Evolutionary conservation across 768 basidiomycete genomes (phyloP), one percentile per base, ranked within the genome.

Genomic region (Filobasidium floriforme): DNA sequence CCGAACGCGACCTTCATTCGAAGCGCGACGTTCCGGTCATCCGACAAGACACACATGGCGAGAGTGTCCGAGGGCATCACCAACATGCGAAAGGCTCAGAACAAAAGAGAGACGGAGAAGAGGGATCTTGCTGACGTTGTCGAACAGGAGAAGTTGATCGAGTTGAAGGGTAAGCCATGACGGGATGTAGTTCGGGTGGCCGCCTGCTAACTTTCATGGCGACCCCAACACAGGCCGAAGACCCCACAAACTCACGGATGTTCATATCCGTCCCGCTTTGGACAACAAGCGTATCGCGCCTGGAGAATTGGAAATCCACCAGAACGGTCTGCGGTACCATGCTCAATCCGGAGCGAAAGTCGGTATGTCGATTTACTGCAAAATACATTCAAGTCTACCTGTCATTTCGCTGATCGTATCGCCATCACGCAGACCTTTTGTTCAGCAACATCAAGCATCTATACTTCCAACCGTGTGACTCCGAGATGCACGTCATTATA

Each of bases 121-220:
- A 96, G 93, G 78, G 93, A 97, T 77, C 87, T 98, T 86, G 94
- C 94, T 1, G 94, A 99, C 73, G 94, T 98, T 52, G 85, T 98
- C 59, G 92, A 97, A 77, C 96, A 99, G 81, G 96, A 88, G 65
- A 86, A 84, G 60, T 83, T 98, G 15, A 81, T 88, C 59, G 96
- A 98, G 79, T 79, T 94, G 66, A 94, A 90, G 79, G 90, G 91
- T 66, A 59, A 52, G 71, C 60, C 46, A 18, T 12, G 9, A 9
- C 9, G 32, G 3, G 4, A 37, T 37, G 32, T 0, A n/a, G 22
- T 24, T 41, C 18, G 40, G 0, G 19, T 22, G 51, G 10, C 2
- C 18, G 4, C 12, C 52, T 2, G 61, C 51, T 52, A 40, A 41
- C 19, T 3, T 5, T 15, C 12, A 19, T 9, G 19, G 12, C 32